Evolutionary conservation across 2,329 filamentous ascomycete species (phyloP), one percentile per base, ranked within the genome.

Genomic region (Colletotrichum sidae): DNA sequence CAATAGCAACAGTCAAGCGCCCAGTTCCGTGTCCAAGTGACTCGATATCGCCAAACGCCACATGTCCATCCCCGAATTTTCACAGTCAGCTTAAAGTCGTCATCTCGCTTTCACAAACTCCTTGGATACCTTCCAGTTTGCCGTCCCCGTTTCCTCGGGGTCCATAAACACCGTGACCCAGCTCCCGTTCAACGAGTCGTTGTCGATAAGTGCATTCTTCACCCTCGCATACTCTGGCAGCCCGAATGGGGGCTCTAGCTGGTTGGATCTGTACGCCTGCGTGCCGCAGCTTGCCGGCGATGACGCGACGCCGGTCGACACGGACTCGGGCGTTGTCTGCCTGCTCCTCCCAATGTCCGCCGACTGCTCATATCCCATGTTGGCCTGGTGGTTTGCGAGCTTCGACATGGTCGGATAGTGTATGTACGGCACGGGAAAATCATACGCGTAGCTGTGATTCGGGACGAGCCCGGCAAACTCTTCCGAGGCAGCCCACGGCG

Each of bases 161-260:
- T 72, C 67, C 15, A 69, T 66, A 13, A 78, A 78, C 35, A 74
- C 66, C 2, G 75, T 77, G 0, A 71, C 49, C 71, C 72, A 76
- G 8, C 73, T 69, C 0, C 75, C 73, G 2, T 60, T 60, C 5
- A 69, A 50, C 13, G 73, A 70, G 4, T 65, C 62, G 1, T 68
- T 67, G 2, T 74, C 74, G 15, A 78, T 73, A 0, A 74, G 17
- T 1, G 71, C 65, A 33, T 76, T 78, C 50, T 77, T 75, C 2
- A 78, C 69, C 6, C 77, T 70, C 1, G 60, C 52, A 1, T 49
- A 37, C 51, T 77, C 73, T 0, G 70, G 66, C 0, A 78, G 58
- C 7, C 72, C 70, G 50, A 72, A 78, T 0, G 75, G 76, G 9
- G 74, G 38, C 10, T 72, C 70, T 0, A 74, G 65, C 1, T 39